A percentile compares a stretch with the other conserved stretches of the same genome.
Conservation (phyloP, 805 yeast species). For the Saccharomyces cerevisiae region DNA sequence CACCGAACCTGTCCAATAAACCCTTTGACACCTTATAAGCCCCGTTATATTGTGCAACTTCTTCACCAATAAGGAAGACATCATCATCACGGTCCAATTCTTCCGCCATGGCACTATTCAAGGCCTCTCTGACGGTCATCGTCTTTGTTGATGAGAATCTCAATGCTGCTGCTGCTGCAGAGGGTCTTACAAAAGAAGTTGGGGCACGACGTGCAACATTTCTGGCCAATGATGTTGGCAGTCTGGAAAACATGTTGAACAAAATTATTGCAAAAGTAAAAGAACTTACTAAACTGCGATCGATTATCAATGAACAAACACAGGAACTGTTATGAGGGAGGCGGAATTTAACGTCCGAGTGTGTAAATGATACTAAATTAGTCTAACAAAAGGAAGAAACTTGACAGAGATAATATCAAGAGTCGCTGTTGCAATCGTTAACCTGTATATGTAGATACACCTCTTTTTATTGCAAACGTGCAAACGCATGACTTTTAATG, state of each 20-base stretch:
- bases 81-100: constrained; percentile 93
- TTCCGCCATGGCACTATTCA: constrained; percentile 91
- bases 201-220: constrained; percentile 5
- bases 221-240: constrained; percentile 10
- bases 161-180: constrained; percentile 1
- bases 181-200: not conserved
- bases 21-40: constrained; percentile 98
- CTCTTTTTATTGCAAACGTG: not conserved
- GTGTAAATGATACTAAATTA: not conserved
- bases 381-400: not conserved
- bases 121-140: constrained; percentile 94
- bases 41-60: constrained; percentile 98
- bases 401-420: not conserved
- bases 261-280: not conserved
- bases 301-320: not conserved
- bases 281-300: not conserved
- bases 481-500: not conserved
- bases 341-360: not conserved
- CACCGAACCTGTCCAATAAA: constrained; percentile 88
- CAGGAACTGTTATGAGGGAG: not conserved
- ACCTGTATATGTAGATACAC: not conserved
- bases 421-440: not conserved
- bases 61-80: constrained; percentile 96
- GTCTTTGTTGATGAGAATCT: constrained; percentile 40
- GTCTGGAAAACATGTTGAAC: constrained; percentile 8